Base-by-base conservation (phyloP, 1,139 yeast genomes). In the Blastobotrys persicus region DNA sequence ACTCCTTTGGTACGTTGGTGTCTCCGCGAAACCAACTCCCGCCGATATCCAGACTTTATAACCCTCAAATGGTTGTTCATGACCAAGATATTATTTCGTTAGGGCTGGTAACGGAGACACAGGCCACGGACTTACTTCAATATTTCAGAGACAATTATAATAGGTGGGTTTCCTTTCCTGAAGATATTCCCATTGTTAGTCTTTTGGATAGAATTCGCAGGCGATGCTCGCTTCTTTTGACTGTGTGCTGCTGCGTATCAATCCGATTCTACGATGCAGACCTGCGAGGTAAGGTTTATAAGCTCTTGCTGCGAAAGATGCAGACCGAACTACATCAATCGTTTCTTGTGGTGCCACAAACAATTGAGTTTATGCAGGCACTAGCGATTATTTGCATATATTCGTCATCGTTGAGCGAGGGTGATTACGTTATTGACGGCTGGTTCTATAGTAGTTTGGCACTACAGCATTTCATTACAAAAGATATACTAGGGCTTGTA, bases 91-190 rank as follows among this genome's bases (percentile, higher is more conserved):
- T 80, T 1, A 72, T 83, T 1, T 59, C 74, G 1, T 58, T 75
- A 34, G 79, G 80, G 1, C 69, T 85, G 5, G 58, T 86, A n/a
- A 63, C 80, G 0, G 64, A 73, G 44, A 65, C 66, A 2, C 82
- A 83, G 57, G 79, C 79, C 0, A 59, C 74, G 6, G 74, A 72
- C 31, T 65, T 85, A 37, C 66, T 86, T 56, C 73, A 74, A 47
- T 78, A 77, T 48, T 86, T 86, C 61, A 70, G 86, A 45, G 77
- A 81, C 50, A 76, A 85, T 59, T 85, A 83, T 60, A 88, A 89
- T 7, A 71, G 87, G 37, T 86, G 95, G 95, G 83, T 85, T 2
- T 81, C 87, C 51, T 80, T 86, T 48, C 89, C 92, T 0, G 75
- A 77, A 41, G 70, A 70, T 19, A 64, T 78, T 34, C 67, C 81